Evolutionary conservation across 139 green algal genomes (phyloP).

Genomic region (Zygnema circumcarinatum): DNA sequence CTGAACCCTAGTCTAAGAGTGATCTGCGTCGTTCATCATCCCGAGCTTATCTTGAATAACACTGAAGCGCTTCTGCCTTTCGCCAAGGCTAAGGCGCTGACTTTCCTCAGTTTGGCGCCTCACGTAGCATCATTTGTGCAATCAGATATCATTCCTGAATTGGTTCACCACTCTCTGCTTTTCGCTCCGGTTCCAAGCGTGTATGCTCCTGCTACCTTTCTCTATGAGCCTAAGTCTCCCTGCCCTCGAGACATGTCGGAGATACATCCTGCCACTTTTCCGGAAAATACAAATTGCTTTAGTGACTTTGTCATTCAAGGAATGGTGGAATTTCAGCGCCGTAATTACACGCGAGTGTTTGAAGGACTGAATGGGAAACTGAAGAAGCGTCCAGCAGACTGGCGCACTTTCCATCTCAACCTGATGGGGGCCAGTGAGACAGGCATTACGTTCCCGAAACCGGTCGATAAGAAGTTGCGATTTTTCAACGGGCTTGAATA

Average conservation of each 20-base stretch:
- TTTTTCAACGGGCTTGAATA: neutral
- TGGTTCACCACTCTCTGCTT: neutral
- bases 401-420: neutral
- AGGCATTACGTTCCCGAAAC: too few species aligned
- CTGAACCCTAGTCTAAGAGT: neutral
- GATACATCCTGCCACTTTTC: too few species aligned
- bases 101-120: neutral
- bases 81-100: neutral
- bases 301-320: neutral
- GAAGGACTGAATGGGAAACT: neutral
- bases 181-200: neutral
- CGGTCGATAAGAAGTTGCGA: neutral
- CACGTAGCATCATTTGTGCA: neutral
- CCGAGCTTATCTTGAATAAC: neutral
- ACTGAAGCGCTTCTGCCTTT: neutral
- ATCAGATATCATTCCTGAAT: neutral
- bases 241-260: neutral
- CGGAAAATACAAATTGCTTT: neutral
- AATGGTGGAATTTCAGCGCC: neutral
- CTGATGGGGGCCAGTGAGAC: neutral
- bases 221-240: neutral
- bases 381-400: neutral
- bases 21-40: neutral
- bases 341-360: neutral
- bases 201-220: neutral